Conservation (phyloP, 1,284 basidiomycete species). For the Pascua sp. region DNA sequence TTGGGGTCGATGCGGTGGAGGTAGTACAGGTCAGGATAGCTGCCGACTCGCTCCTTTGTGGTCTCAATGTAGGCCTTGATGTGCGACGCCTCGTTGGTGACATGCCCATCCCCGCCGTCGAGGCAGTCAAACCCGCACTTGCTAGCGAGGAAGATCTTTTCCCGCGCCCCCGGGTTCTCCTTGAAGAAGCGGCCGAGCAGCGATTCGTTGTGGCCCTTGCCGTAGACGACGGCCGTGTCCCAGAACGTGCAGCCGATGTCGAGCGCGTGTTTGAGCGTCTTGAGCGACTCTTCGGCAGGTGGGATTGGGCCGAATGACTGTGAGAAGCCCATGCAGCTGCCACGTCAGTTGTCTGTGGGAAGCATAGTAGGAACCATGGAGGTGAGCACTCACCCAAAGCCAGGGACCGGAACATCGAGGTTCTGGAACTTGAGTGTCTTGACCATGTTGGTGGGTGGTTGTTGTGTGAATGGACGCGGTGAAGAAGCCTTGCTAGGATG, state of each 20-base stretch:
- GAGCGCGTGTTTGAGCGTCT: constrained; percentile 31
- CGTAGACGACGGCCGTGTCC: constrained; percentile 41
- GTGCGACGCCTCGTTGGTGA: constrained; percentile 37
- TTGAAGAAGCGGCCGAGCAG: constrained; percentile 45
- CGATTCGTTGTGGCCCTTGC: constrained; percentile 45
- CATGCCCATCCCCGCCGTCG: constrained; percentile 1
- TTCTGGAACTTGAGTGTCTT: constrained; percentile 28
- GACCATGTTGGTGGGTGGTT: constrained; percentile 4
- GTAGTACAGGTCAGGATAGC: constrained; percentile 50
- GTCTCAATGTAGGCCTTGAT: constrained; percentile 41
- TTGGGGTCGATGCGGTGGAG: constrained; percentile 46
- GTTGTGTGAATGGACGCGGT: not conserved
- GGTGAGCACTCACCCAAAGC: constrained; percentile 29
- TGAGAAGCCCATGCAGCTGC: constrained; percentile 30
- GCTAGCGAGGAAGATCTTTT: constrained; percentile 48
- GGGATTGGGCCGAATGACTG: constrained; percentile 15
- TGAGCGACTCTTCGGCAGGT: constrained; percentile 24
- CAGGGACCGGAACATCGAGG: constrained; percentile 29
- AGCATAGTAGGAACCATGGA: too few relatives aligned
- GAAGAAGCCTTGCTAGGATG: not conserved
- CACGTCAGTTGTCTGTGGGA: too few relatives aligned
- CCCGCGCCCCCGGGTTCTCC: constrained; percentile 27
- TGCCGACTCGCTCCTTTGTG: constrained; percentile 40
- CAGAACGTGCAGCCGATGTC: constrained; percentile 44
- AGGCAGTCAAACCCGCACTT: constrained; percentile 42